Evolutionary conservation across 1,139 yeast genomes (phyloP).

Genomic region (Yamadazyma kanchanaburiensis): DNA sequence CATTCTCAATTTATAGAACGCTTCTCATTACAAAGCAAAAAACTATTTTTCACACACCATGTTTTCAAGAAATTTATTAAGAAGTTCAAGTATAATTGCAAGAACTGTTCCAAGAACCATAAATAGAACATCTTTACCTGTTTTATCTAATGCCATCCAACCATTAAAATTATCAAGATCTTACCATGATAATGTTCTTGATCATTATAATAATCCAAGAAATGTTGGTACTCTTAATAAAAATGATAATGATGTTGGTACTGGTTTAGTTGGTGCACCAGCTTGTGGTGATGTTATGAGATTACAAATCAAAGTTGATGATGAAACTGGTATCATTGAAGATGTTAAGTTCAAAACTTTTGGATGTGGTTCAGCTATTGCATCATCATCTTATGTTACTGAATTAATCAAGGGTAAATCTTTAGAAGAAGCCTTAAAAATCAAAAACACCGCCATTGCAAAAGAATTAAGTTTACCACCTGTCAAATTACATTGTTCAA

Average conservation of each 20-base stretch:
- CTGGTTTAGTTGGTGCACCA: constrained; percentile 97
- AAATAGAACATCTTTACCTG: neutral
- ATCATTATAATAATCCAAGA: constrained; percentile 94
- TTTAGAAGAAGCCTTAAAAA: constrained; percentile 86
- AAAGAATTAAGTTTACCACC: constrained; percentile 94
- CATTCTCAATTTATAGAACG: too few species aligned
- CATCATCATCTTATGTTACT: constrained; percentile 91
- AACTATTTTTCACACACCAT: constrained; percentile 2
- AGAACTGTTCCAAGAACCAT: too few species aligned
- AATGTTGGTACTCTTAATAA: constrained; percentile 93
- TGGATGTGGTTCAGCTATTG: constrained; percentile 98
- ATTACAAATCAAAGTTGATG: constrained; percentile 89
- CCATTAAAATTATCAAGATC: constrained; percentile 15
- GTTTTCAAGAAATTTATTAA: constrained; percentile 9
- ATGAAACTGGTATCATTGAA: constrained; percentile 82
- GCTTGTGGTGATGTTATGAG: constrained; percentile 99
- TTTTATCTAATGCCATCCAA: neutral
- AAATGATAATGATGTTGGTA: constrained; percentile 76
- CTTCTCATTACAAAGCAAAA: constrained; percentile 1
- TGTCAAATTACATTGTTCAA: constrained; percentile 93
- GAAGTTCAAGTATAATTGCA: constrained; percentile 1
- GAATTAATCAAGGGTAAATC: constrained; percentile 95
- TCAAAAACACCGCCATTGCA: constrained; percentile 89
- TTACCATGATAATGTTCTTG: constrained; percentile 78
- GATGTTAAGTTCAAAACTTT: constrained; percentile 97